Conservation (phyloP, 345 rosid species). For the Raphanus sativus region DNA sequence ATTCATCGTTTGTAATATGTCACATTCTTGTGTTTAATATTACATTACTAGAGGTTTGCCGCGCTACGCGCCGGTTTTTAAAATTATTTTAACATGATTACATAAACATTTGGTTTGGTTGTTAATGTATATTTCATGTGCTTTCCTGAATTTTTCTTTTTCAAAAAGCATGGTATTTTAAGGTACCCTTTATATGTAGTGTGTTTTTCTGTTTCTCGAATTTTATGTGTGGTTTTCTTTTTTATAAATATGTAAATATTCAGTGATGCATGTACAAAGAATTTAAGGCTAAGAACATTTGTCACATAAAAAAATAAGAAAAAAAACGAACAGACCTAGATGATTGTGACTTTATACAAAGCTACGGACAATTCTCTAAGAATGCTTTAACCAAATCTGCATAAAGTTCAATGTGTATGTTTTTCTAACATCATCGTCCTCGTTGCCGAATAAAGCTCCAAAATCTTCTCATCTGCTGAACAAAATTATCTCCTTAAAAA, state of each 20-base stretch:
- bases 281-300: neutral
- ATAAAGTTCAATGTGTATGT: neutral
- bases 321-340: neutral
- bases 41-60: neutral
- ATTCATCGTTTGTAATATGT: too few species aligned
- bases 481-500: neutral
- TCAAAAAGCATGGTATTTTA: too few species aligned
- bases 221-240: too few species aligned
- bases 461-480: neutral
- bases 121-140: neutral
- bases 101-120: neutral
- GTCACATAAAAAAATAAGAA: neutral
- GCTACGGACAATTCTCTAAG: constrained; percentile 48
- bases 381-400: neutral
- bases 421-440: neutral
- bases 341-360: neutral
- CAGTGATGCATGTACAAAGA: neutral
- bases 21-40: too few species aligned
- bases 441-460: neutral
- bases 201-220: too few species aligned
- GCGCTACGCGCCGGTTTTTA: neutral
- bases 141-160: neutral
- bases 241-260: too few species aligned
- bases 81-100: neutral
- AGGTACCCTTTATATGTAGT: too few species aligned